These are phyloP conservation scores for Daphne laureola DNA, from an alignment of 441 rosid genomes.

Conservation along the genomic window DNA sequence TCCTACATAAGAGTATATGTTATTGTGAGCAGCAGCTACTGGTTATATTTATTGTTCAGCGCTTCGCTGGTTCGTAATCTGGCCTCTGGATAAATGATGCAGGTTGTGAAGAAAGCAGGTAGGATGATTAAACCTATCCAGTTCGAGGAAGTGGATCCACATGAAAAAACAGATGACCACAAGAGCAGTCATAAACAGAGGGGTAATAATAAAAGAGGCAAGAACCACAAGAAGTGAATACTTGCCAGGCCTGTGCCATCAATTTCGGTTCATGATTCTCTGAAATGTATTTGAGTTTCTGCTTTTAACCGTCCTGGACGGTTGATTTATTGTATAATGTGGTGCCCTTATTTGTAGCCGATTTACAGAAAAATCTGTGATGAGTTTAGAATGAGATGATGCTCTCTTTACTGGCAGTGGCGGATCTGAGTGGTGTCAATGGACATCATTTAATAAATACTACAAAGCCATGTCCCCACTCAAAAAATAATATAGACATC, in stretches of 20 bases:
- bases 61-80: no score
- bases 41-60: no score
- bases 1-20: background rate
- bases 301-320: no score
- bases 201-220: conserved; percentile 15
- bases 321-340: no score
- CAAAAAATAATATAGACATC: no score
- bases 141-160: conserved; percentile 52
- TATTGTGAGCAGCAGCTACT: background rate
- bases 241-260: background rate
- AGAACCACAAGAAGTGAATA: conserved; percentile 1
- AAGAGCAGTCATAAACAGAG: conserved; percentile 24
- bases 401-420: no score
- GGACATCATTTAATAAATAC: no score
- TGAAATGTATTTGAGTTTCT: background rate
- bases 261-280: background rate
- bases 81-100: conserved; percentile 4
- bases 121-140: conserved; percentile 67
- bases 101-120: conserved; percentile 81
- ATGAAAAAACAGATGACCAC: conserved; percentile 32
- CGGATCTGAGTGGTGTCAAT: no score
- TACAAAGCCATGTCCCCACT: no score
- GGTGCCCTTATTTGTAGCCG: no score
- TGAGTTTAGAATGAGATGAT: no score
- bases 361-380: no score